phyloP scores from a whole-genome alignment of 2,329 filamentous ascomycete genomes.

The Sphaceloma murrayae region DNA sequence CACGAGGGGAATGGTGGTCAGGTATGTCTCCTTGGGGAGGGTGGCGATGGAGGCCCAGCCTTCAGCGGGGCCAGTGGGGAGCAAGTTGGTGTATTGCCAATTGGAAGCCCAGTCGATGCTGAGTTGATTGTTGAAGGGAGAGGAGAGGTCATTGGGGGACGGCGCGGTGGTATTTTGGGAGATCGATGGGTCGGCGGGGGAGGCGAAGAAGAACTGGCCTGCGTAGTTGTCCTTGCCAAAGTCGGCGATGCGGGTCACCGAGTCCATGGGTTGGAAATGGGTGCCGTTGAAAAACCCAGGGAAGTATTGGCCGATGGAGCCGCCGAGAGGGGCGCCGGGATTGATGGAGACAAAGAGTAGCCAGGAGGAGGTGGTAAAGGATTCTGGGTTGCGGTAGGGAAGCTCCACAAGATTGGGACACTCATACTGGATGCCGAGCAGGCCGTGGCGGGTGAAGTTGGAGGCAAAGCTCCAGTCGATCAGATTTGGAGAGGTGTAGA shows the following conservation, averaged over 20 bases:
- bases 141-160: no score
- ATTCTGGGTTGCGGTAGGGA: slow-evolving; percentile 34
- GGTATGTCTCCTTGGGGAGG: slow-evolving; percentile 42
- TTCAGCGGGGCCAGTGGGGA: slow-evolving; percentile 44
- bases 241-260: slow-evolving; percentile 25
- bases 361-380: slow-evolving; percentile 20
- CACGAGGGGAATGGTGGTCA: slow-evolving; percentile 43
- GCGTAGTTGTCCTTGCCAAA: slow-evolving; percentile 45
- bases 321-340: slow-evolving; percentile 48
- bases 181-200: slow-evolving; percentile 25
- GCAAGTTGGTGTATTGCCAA: slow-evolving; percentile 47
- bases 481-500: slow-evolving; percentile 52
- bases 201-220: slow-evolving; percentile 46
- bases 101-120: slow-evolving; percentile 51
- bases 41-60: slow-evolving; percentile 46
- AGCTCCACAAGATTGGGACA: slow-evolving; percentile 54
- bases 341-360: slow-evolving; percentile 47
- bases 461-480: slow-evolving; percentile 49
- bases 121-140: slow-evolving; percentile 32
- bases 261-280: slow-evolving; percentile 43
- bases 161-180: no score
- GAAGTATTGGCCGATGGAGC: slow-evolving; percentile 48
- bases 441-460: slow-evolving; percentile 48
- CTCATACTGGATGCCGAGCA: slow-evolving; percentile 51
- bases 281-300: slow-evolving; percentile 55